Base-by-base conservation (phyloP, 1,284 basidiomycete species). In the Puccinia novopanici region DNA sequence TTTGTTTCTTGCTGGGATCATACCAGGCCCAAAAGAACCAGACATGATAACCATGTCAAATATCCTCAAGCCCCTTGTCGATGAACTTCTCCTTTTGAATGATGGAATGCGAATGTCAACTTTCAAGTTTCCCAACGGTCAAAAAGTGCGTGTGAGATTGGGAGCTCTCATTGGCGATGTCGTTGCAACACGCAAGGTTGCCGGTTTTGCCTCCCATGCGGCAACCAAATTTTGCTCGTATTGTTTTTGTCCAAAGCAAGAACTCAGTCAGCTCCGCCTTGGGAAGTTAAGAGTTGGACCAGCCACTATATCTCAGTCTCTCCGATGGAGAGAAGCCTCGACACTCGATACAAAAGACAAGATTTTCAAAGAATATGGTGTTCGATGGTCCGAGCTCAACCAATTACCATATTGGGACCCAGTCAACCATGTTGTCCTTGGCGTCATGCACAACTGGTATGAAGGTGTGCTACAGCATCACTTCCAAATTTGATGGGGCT, bases 181-280 rank as follows among this genome's bases (percentile, higher is more conserved):
- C 27, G 59, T 76, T 17, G 74, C 74, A 22, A 76, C 74, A 24
- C 74, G 65, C 34, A 76, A 76, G 42, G 42, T 76, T n/a, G 74
- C 55, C 24, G 74, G 74, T 2, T 65, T 50, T 27, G 12, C 59
- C 2, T 65, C 74, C 2, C 74, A 76, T 52, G 65, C 40, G n/a
- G 74, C 37, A 27, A 63, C 17, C 27, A 10, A 48, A 0, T 45
- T 48, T 61, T 76, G 34, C 45, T 65, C 55, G 1, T 76, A n/a
- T 13, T 76, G 55, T 22, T 55, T 37, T 30, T 30, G 13, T 37
- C 5, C 3, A 13, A 42, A 59, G 1, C 13, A 24, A 8, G 42
- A 74, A 2, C 57, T 74, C 4, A 3, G 12, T 5, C 17, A 10
- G 27, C 27, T 72, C 30, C 17, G 37, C 15, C 54, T 15, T 34